These are phyloP conservation scores for Senna siamea DNA, from an alignment of 306 rosid species.

Conservation along the genomic window DNA sequence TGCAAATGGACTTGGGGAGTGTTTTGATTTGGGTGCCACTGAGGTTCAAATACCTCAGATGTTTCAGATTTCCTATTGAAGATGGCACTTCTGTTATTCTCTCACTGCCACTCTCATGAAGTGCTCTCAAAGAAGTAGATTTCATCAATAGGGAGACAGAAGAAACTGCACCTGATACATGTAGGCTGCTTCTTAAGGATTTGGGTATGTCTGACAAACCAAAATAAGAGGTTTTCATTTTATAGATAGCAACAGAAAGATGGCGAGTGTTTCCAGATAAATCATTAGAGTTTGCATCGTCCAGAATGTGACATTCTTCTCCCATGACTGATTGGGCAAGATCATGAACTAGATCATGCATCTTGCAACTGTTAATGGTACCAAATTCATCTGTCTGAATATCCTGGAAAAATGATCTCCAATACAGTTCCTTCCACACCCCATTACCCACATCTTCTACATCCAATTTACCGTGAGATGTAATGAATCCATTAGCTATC, in stretches of 20 bases:
- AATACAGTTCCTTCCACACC: conserved; percentile 18
- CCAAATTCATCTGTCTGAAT: not conserved
- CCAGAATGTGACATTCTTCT: not conserved
- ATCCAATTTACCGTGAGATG: not conserved
- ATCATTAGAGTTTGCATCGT: not conserved
- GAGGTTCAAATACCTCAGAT: conserved; percentile 31
- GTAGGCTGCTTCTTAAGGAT: conserved; percentile 9
- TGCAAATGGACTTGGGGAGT: conserved; percentile 21
- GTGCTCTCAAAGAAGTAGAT: conserved; percentile 28
- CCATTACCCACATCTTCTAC: conserved; percentile 26
- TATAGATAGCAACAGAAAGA: not conserved
- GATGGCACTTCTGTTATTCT: not conserved
- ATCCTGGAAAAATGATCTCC: conserved; percentile 39
- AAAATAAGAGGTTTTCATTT: not conserved
- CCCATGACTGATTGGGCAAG: conserved; percentile 28
- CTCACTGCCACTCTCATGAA: conserved; percentile 22
- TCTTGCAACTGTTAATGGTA: not conserved
- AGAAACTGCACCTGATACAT: conserved; percentile 11
- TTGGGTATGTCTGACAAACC: conserved; percentile 12
- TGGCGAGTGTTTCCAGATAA: conserved; percentile 17
- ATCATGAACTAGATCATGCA: conserved; percentile 40
- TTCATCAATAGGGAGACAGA: conserved; percentile 5
- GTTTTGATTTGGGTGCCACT: not conserved
- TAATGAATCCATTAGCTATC: conserved; percentile 37
- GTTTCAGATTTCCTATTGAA: conserved; percentile 5